Evolutionary conservation across 129 eudicot genomes (phyloP).

Genomic region (Mikania micrantha): DNA sequence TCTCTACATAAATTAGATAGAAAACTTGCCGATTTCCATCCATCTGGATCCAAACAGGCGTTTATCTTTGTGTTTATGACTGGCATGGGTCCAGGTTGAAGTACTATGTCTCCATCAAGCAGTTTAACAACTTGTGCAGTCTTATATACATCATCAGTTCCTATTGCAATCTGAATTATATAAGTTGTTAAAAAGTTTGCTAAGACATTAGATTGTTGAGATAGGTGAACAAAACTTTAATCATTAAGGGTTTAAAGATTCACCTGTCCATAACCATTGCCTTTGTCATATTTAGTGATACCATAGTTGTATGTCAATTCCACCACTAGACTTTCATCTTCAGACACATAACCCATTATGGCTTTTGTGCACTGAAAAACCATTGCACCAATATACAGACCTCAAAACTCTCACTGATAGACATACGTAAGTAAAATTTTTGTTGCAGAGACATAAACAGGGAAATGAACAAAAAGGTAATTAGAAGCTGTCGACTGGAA

Average conservation of each 20-base stretch:
- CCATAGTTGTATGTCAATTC: slow-evolving; percentile 91
- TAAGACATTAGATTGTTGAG: not conserved
- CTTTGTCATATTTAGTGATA: slow-evolving; percentile 71
- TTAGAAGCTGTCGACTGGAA: not conserved
- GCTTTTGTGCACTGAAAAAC: slow-evolving; percentile 71
- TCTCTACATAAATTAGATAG: no score
- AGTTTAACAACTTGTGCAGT: slow-evolving; percentile 72
- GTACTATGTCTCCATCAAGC: slow-evolving; percentile 65
- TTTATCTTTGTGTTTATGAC: slow-evolving; percentile 82
- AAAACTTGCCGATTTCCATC: slow-evolving; percentile 72
- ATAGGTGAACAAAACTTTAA: not conserved
- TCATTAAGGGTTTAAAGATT: not conserved
- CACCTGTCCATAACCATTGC: slow-evolving; percentile 94
- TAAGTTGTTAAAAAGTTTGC: not conserved
- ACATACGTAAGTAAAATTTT: not conserved
- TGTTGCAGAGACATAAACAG: not conserved
- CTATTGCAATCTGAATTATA: slow-evolving; percentile 68
- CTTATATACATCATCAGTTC: slow-evolving; percentile 85
- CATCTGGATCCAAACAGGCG: slow-evolving; percentile 94
- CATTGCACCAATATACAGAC: slow-evolving; percentile 5
- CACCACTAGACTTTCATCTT: slow-evolving; percentile 70
- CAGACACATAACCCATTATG: slow-evolving; percentile 87
- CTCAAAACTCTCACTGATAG: not conserved
- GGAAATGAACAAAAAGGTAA: not conserved
- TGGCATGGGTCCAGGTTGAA: slow-evolving; percentile 83